Evolutionary conservation across 345 rosid species (phyloP), one percentile per base, ranked within the genome.

Genomic region (Ceriops decandra): DNA sequence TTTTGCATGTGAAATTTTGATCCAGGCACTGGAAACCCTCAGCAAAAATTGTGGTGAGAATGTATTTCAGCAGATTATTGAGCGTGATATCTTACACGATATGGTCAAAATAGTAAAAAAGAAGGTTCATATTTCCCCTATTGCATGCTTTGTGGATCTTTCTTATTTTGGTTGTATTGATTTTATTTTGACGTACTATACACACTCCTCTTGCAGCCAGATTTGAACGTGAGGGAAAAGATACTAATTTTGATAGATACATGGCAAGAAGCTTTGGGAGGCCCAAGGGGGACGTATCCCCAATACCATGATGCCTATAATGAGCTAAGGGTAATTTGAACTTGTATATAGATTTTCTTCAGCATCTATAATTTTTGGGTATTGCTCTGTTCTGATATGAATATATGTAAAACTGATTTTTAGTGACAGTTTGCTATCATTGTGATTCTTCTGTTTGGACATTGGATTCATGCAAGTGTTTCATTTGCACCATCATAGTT

Each of bases 81-180:
- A 95, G 74, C 96, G 99, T 46, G 97, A 90, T 70, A 88, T 95
- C 74, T 81, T 95, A 69, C 96, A 76, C 75, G 99, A 95, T 57
- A 95, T 95, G 99, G 97, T 95, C 74, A 95, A 91, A 79, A 86
- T 91, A 68, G 96, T 95, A 60, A 95, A 95, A 83, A 95, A 91
- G 82, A 95, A 90, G 99, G 99, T 91, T 72, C n/a, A 19, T 28
- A 6, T 49, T 77, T 70, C 63, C 57, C 64, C 52, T 58, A 21
- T 57, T 65, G 10, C 68, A 38, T 53, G 60, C 63, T 61, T 24
- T 28, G 20, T n/a, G 21, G 32, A 54, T 8, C 38, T 77, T 62
- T 62, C 47, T 63, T 70, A 53, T 61, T 66, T 58, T 67, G 54
- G 21, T 60, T 28, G 36, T 28, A 35, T 67, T 49, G 46, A 31